Evolutionary conservation across 83 land plant genomes (phyloP).

Genomic region (Picea engelmannii): DNA sequence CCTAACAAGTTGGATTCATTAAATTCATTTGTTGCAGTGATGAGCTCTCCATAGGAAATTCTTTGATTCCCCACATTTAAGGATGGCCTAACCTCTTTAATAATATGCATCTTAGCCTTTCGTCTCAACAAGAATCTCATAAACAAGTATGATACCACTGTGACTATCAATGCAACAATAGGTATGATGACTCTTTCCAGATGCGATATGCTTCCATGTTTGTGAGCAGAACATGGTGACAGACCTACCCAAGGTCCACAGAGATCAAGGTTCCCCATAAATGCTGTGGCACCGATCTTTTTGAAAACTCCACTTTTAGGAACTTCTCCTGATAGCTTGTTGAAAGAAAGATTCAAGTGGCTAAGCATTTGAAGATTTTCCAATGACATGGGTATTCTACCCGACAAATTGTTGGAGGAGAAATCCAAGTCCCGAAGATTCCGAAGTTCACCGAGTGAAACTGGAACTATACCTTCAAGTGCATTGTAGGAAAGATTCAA

Average conservation of each 20-base stretch:
- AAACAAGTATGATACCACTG: too few relatives aligned
- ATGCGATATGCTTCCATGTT: neutral
- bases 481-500: neutral
- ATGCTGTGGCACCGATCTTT: neutral
- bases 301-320: conserved; percentile 11
- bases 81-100: neutral
- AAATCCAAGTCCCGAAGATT: neutral
- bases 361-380: too few relatives aligned
- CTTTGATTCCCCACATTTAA: too few relatives aligned
- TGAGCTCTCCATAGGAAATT: neutral
- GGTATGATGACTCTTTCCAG: too few relatives aligned
- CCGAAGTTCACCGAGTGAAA: neutral
- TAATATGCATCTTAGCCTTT: too few relatives aligned
- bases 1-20: conserved; percentile 25
- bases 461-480: neutral
- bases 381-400: neutral
- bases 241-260: too few relatives aligned
- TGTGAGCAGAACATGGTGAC: too few relatives aligned
- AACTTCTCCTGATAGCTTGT: conserved; percentile 15
- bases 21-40: conserved; percentile 22
- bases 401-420: neutral
- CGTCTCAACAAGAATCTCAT: too few relatives aligned
- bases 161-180: too few relatives aligned
- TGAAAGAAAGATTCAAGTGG: neutral
- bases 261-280: neutral